These are phyloP conservation scores for Kluyveromyces nonfermentans DNA, from an alignment of 805 yeast genomes.

Conservation along the genomic window DNA sequence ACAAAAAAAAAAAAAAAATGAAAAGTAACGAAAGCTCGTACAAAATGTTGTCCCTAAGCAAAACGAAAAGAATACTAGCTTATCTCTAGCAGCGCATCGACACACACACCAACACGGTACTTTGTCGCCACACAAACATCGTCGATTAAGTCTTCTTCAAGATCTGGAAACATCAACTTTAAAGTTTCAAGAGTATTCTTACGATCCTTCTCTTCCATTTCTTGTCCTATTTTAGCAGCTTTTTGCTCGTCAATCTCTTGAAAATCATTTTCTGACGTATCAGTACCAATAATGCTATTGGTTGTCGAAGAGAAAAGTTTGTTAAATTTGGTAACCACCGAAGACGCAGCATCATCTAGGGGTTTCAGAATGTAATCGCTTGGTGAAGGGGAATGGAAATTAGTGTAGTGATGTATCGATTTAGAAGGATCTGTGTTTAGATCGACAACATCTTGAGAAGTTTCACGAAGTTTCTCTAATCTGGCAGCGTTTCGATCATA, in stretches of 20 bases:
- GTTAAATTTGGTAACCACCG: constrained; percentile 15
- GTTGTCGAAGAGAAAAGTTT: constrained; percentile 13
- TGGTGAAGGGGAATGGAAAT: constrained; percentile 6
- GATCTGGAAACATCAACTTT: constrained; percentile 62
- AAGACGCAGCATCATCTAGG: constrained; percentile 21
- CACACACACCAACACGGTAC: constrained; percentile 61
- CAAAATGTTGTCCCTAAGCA: not conserved
- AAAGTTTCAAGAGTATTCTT: constrained; percentile 41
- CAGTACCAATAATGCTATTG: constrained; percentile 1
- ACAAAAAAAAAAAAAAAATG: not conserved
- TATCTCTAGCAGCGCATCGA: constrained; percentile 39
- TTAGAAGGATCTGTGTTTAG: not conserved
- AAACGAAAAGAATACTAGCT: not conserved
- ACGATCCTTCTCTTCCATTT: constrained; percentile 35
- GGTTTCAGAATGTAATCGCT: constrained; percentile 17
- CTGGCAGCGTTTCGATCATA: constrained; percentile 36
- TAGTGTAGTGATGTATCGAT: not conserved
- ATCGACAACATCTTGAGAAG: not conserved
- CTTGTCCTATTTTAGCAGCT: constrained; percentile 25
- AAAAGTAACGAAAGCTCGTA: not conserved
- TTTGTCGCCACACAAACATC: constrained; percentile 62
- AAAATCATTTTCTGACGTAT: not conserved
- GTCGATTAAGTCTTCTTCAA: constrained; percentile 57
- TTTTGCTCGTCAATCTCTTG: constrained; percentile 5
- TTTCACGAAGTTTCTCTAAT: constrained; percentile 16